These are phyloP conservation scores for Pontederia crassipes DNA, from an alignment of 176 grass and related monocot genomes.

Conservation along the genomic window DNA sequence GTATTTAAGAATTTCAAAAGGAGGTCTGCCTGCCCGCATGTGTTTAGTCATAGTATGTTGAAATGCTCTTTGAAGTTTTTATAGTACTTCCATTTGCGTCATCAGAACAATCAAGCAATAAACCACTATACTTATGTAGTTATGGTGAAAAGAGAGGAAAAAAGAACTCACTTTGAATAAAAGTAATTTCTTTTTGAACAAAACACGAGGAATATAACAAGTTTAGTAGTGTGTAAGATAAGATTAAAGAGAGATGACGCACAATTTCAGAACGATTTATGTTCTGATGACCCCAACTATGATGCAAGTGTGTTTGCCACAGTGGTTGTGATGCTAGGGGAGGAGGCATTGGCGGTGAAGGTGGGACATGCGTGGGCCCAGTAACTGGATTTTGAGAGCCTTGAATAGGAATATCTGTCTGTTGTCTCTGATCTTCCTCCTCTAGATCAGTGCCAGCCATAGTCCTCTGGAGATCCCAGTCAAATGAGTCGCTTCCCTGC, in stretches of 20 bases:
- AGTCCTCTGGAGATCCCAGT: conserved; percentile 39
- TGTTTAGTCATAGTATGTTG: too few relatives aligned
- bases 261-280: conserved; percentile 36
- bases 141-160: too few relatives aligned
- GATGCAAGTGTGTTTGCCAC: conserved; percentile 39
- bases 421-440: conserved; percentile 22
- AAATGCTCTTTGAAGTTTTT: too few relatives aligned
- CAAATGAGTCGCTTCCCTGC: conserved; percentile 37
- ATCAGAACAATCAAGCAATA: too few relatives aligned
- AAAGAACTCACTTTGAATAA: too few relatives aligned
- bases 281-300: conserved; percentile 41
- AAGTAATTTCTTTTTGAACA: too few relatives aligned
- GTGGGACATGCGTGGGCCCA: conserved; percentile 13
- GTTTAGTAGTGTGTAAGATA: neutral
- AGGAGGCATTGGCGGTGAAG: conserved; percentile 20
- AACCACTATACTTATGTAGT: too few relatives aligned
- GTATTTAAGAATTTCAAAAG: too few relatives aligned
- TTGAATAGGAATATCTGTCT: conserved; percentile 10
- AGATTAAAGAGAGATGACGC: conserved; percentile 12
- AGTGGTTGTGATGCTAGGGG: conserved; percentile 3
- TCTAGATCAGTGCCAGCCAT: conserved; percentile 3
- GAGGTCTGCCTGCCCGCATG: too few relatives aligned
- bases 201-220: too few relatives aligned
- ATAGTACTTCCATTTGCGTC: too few relatives aligned
- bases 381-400: conserved; percentile 13